phyloP scores from a whole-genome alignment of 371 early-diverging fungal genomes.

The Lichtheimia hyalospora region DNA sequence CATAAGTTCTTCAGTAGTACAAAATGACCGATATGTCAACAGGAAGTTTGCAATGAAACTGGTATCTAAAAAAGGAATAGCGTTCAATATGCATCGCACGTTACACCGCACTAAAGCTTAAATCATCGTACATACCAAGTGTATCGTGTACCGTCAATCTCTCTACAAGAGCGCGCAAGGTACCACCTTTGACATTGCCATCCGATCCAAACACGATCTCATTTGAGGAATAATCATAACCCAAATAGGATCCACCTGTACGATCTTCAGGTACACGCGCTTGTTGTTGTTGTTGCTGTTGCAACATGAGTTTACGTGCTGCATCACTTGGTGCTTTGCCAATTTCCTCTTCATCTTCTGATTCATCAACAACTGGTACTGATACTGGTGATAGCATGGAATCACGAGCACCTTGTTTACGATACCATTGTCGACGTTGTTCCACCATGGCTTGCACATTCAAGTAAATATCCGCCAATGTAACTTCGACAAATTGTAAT shows the following conservation, averaged over 20 bases:
- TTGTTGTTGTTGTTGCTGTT: not conserved
- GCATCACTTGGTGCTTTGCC: constrained; percentile 35
- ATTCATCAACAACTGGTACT: not conserved
- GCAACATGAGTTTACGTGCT: not conserved
- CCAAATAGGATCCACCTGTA: constrained; percentile 27
- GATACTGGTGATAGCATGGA: not conserved
- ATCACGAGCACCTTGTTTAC: constrained; percentile 4
- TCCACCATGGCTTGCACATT: constrained; percentile 41
- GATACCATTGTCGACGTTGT: constrained; percentile 34
- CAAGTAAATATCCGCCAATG: constrained; percentile 37
- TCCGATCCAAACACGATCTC: constrained; percentile 81
- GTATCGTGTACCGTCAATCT: constrained; percentile 84
- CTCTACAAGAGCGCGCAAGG: constrained; percentile 82
- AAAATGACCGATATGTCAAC: constrained; percentile 88
- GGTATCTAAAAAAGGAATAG: constrained; percentile 49
- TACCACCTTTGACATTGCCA: constrained; percentile 84
- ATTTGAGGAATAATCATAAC: constrained; percentile 66
- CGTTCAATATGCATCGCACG: not conserved
- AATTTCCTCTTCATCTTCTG: constrained; percentile 50
- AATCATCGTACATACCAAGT: constrained; percentile 29
- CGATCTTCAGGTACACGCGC: not conserved
- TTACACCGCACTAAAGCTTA: constrained; percentile 4
- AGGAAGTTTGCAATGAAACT: constrained; percentile 80
- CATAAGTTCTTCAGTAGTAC: constrained; percentile 74
- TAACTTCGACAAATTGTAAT: constrained; percentile 38